Base-by-base conservation (phyloP, 192 early-diverging fungal species). In the Paraglomus brasilianum region DNA sequence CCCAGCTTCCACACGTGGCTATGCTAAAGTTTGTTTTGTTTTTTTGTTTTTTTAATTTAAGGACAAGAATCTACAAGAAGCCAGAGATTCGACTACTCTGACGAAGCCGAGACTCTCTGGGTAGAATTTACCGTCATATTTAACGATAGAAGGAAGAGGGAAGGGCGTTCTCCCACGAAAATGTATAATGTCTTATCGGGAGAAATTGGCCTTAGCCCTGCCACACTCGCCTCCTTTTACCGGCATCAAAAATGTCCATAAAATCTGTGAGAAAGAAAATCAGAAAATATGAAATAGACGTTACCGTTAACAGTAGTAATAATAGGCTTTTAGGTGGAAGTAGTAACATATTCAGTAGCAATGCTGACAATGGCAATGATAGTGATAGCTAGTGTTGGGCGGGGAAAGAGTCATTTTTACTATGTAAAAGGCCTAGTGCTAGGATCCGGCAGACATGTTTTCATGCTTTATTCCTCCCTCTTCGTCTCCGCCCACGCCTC, bases 21-120 rank as follows among this genome's bases (percentile, higher is more conserved):
- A n/a, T n/a, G n/a, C n/a, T n/a, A n/a, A n/a, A n/a, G n/a, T n/a
- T n/a, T n/a, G n/a, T n/a, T n/a, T n/a, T n/a, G n/a, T n/a, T n/a
- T n/a, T n/a, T n/a, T n/a, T n/a, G n/a, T n/a, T n/a, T n/a, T n/a
- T n/a, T 11, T 21, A 30, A 56, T 56, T 56, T 4, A 56, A 56
- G 21, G 53, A 56, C 53, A 21, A 56, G 21, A 56, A 56, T 56
- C 53, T 56, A 6, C 21, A 56, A 56, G 21, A 56, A 56, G 53
- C 53, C 21, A 56, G 1, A 56, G 6, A 56, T 56, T 6, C 4
- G 21, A 56, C 1, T 56, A 56, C 21, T 21, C 21, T 4, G 53
- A 56, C 36, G 21, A 56, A 56, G 6, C 53, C 6, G 21, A 56
- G 21, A 56, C 53, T 56, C 4, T 56, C 21, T 56, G 21, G 21